These are phyloP conservation scores for Phascolomyces articulosus DNA, from an alignment of 371 early-diverging fungal species.

Conservation along the genomic window DNA sequence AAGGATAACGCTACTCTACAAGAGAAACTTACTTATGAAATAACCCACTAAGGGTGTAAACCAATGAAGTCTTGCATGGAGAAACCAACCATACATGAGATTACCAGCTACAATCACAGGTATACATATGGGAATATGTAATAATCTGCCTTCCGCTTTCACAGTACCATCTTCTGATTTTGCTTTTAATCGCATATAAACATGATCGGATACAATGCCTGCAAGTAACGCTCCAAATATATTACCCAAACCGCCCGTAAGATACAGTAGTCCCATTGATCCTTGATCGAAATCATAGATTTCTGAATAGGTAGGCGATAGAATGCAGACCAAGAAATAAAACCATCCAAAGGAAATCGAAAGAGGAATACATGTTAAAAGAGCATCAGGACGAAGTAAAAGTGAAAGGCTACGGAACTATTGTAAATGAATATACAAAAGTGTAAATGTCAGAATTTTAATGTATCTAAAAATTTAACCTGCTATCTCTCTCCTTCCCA, in stretches of 20 bases:
- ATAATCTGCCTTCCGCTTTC: conserved; percentile 24
- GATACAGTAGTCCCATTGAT: conserved; percentile 47
- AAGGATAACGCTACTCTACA: no score
- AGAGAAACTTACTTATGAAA: conserved; percentile 11
- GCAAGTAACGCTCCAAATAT: conserved; percentile 41
- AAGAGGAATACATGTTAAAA: conserved; percentile 25
- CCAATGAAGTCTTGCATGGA: conserved; percentile 25
- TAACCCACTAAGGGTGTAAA: conserved; percentile 31
- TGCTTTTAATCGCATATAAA: conserved; percentile 17
- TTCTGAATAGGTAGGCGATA: conserved; percentile 38
- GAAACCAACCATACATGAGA: conserved; percentile 44
- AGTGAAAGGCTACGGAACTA: conserved; percentile 34
- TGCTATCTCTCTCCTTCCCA: no score
- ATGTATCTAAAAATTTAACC: no score
- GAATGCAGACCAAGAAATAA: conserved; percentile 47
- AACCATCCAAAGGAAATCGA: conserved; percentile 51
- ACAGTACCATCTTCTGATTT: neutral
- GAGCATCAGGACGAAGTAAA: conserved; percentile 21
- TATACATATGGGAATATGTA: conserved; percentile 24
- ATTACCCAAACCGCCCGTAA: conserved; percentile 56
- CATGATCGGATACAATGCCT: conserved; percentile 34
- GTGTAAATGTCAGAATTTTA: no score
- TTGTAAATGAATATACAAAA: neutral
- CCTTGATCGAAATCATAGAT: conserved; percentile 49
- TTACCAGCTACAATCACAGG: conserved; percentile 27